Conservation (phyloP, 192 early-diverging fungal species). For the Linnemannia exigua region DNA sequence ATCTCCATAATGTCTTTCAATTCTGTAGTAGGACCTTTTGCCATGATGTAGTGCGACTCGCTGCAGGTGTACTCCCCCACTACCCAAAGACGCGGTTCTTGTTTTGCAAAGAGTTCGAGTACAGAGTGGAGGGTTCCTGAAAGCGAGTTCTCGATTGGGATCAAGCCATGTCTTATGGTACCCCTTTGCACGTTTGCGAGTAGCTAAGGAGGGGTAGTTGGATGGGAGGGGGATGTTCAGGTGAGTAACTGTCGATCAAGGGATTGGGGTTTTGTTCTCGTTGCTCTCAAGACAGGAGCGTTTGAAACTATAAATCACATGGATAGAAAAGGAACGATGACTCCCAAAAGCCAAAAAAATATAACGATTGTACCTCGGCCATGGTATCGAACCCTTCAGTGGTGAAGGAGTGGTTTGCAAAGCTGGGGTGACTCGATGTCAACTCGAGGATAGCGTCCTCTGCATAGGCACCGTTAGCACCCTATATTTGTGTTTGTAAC, state of each 20-base stretch:
- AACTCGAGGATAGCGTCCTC: slow-evolving; percentile 54
- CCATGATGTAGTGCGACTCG: slow-evolving; percentile 56
- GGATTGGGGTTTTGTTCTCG: neutral
- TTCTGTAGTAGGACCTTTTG: slow-evolving; percentile 17
- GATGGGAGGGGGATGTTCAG: neutral
- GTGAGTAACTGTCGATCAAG: neutral
- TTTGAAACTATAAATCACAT: neutral
- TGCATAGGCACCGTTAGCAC: slow-evolving; percentile 52
- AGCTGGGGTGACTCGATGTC: slow-evolving; percentile 48
- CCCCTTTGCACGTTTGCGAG: slow-evolving; percentile 38
- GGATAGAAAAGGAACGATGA: neutral
- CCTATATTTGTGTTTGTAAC: slow-evolving; percentile 15
- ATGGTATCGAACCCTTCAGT: slow-evolving; percentile 52
- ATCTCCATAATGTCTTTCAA: slow-evolving; percentile 46
- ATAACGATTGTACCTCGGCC: slow-evolving; percentile 29
- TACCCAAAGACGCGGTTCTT: slow-evolving; percentile 52
- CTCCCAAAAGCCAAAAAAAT: neutral
- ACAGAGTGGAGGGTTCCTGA: slow-evolving; percentile 52
- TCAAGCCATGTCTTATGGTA: slow-evolving; percentile 39
- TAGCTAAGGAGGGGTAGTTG: slow-evolving; percentile 14
- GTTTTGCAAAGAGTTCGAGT: slow-evolving; percentile 46
- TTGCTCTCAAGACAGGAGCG: neutral
- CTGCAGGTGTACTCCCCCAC: slow-evolving; percentile 53
- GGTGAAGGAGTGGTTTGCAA: slow-evolving; percentile 31
- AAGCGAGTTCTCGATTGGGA: slow-evolving; percentile 55